Percentiles rank a stretch among this genome's conserved stretches.
phyloP scores from a whole-genome alignment of 2,329 filamentous ascomycete species.

The Epichloe coenophiala region DNA sequence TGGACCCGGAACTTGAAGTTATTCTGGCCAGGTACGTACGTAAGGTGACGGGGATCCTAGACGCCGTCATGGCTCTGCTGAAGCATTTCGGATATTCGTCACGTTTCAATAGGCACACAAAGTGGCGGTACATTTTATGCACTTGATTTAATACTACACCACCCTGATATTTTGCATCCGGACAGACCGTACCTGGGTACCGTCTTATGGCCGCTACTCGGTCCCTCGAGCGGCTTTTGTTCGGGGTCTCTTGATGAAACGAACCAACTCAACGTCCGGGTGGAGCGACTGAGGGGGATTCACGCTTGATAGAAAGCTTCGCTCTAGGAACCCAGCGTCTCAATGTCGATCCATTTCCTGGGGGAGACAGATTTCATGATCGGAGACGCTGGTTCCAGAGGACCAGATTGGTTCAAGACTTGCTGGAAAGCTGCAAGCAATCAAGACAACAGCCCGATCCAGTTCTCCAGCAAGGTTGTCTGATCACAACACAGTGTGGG shows the following conservation, averaged over 20 bases:
- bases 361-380: not conserved
- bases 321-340: conserved; percentile 7
- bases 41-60: not conserved
- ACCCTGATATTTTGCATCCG: conserved; percentile 15
- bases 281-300: conserved; percentile 16
- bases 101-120: conserved; percentile 17
- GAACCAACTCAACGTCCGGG: conserved; percentile 6
- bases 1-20: conserved; percentile 7
- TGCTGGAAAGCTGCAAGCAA: conserved; percentile 11
- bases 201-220: conserved; percentile 10
- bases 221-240: conserved; percentile 7
- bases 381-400: conserved; percentile 7
- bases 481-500: conserved; percentile 16
- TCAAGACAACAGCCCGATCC: conserved; percentile 7
- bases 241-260: conserved; percentile 17
- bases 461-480: conserved; percentile 11
- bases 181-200: conserved; percentile 11
- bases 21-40: not conserved
- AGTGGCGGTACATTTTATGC: conserved; percentile 19
- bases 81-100: conserved; percentile 17
- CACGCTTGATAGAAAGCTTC: conserved; percentile 10
- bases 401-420: conserved; percentile 15
- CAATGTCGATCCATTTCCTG: conserved; percentile 7
- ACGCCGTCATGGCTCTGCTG: conserved; percentile 18
- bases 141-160: conserved; percentile 17